Evolutionary conservation across 176 grass and related monocot species (phyloP).

Genomic region (Aegilops tauschii): DNA sequence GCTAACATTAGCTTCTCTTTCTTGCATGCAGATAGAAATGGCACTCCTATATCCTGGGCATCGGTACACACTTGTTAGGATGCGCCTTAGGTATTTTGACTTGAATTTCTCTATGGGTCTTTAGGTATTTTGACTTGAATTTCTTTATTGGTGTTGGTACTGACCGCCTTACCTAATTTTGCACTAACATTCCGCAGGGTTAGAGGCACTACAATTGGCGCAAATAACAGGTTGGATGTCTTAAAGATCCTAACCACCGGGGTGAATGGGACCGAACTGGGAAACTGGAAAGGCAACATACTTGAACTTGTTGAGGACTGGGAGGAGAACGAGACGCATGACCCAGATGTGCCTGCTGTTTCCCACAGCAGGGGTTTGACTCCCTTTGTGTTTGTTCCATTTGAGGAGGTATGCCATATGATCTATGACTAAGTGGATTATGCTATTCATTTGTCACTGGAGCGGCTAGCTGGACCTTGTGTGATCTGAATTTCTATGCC

Average conservation of each 20-base stretch:
- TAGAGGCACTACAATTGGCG: conserved; percentile 75
- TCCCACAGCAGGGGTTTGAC: conserved; percentile 81
- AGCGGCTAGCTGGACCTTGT: not conserved
- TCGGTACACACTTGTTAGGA: conserved; percentile 73
- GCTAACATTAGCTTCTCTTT: conserved; percentile 25
- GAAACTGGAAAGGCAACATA: conserved; percentile 60
- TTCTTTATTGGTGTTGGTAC: not conserved
- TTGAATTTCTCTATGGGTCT: conserved; percentile 43
- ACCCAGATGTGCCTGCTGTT: conserved; percentile 86
- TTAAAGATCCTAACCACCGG: conserved; percentile 87
- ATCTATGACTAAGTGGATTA: not conserved
- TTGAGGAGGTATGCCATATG: conserved; percentile 64
- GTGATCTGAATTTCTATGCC: not conserved
- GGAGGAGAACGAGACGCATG: conserved; percentile 90
- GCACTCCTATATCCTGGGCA: conserved; percentile 80
- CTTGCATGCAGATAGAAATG: conserved; percentile 55
- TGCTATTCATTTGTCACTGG: not conserved
- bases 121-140: conserved; percentile 42
- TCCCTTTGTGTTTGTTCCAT: conserved; percentile 89
- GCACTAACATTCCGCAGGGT: conserved; percentile 43
- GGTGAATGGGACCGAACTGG: conserved; percentile 74
- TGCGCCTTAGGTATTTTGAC: conserved; percentile 71
- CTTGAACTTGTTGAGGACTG: conserved; percentile 77
- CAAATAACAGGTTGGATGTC: conserved; percentile 87
- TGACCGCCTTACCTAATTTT: not conserved